Evolutionary conservation across 1,284 basidiomycete genomes (phyloP), one percentile per base, ranked within the genome.

Genomic region (Termitomyces sp.): DNA sequence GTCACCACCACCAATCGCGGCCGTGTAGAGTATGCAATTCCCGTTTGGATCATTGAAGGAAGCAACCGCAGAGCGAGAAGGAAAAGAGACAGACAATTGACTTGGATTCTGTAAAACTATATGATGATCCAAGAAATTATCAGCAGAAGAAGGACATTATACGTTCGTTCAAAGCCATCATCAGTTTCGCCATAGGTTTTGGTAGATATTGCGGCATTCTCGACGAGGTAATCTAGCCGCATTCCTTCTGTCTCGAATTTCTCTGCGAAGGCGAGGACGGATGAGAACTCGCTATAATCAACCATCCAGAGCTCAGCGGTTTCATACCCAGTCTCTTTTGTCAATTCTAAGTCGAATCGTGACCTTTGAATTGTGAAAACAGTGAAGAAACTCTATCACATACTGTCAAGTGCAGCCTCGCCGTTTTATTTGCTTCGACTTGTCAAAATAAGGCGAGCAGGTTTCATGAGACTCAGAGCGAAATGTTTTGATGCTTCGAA

Each of bases 51-150:
- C 60, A 79, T 66, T n/a, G 56, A 60, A 1, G 78, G 78, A 4
- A 79, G 60, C 3, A 79, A 64, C 8, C 68, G 67, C 9, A 78
- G 48, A 0, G 68, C 66, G 4, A 76, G 59, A 0, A 79, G 60
- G 1, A 70, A 57, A 2, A 67, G 65, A 0, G 73, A 66, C 1
- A 79, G 56, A 54, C 71, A 60, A 55, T 79, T 78, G 13, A 75
- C 70, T 62, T 79, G 75, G 1, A 76, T 11, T 16, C 49, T 51
- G 18, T 18, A 10, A 11, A 39, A 10, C 21, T 35, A 13, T 34
- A 2, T 1, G 33, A n/a, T 10, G 14, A 24, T n/a, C 6, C 3
- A 26, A 7, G 30, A 6, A 3, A 21, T 5, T 5, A 24, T 18
- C 0, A 5, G 11, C 10, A 9, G 3, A 19, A 39, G 2, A 7